These are phyloP conservation scores for Ophiostoma quercus DNA, from an alignment of 2,329 filamentous ascomycete genomes.

Conservation along the genomic window DNA sequence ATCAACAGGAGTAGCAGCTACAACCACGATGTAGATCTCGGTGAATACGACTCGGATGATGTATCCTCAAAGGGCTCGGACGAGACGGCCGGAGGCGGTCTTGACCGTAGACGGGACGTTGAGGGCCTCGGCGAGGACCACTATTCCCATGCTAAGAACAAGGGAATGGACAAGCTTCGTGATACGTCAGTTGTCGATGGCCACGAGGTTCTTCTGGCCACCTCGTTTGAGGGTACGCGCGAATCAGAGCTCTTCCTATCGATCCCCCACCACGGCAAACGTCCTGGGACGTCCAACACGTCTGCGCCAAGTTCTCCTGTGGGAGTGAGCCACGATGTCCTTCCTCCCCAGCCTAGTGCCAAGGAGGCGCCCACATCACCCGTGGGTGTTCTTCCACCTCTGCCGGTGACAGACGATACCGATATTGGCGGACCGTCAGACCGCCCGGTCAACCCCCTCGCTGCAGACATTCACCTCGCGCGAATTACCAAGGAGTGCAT, in stretches of 20 bases:
- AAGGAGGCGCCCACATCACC: constrained; percentile 37
- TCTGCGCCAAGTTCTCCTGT: neutral
- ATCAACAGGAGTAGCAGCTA: constrained; percentile 53
- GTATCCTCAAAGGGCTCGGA: neutral
- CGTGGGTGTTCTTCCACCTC: constrained; percentile 62
- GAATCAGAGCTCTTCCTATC: constrained; percentile 12
- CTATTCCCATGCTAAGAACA: constrained; percentile 60
- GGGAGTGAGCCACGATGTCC: constrained; percentile 33
- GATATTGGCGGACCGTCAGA: constrained; percentile 69
- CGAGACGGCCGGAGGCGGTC: constrained; percentile 41
- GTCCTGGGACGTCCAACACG: neutral
- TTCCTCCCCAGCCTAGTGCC: constrained; percentile 53
- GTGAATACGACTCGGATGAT: constrained; percentile 35
- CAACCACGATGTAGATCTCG: constrained; percentile 67
- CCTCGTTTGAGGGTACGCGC: constrained; percentile 30
- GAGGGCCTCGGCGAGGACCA: constrained; percentile 72
- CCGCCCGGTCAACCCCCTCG: constrained; percentile 47
- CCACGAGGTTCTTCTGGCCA: constrained; percentile 65
- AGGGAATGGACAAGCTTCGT: constrained; percentile 57
- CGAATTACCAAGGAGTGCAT: constrained; percentile 86
- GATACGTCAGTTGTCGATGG: constrained; percentile 65
- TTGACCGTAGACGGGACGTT: constrained; percentile 66
- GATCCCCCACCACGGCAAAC: neutral
- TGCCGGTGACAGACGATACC: constrained; percentile 68
- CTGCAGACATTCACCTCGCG: constrained; percentile 66